phyloP scores from a whole-genome alignment of 2,329 filamentous ascomycete genomes.

The Alternaria sp. region DNA sequence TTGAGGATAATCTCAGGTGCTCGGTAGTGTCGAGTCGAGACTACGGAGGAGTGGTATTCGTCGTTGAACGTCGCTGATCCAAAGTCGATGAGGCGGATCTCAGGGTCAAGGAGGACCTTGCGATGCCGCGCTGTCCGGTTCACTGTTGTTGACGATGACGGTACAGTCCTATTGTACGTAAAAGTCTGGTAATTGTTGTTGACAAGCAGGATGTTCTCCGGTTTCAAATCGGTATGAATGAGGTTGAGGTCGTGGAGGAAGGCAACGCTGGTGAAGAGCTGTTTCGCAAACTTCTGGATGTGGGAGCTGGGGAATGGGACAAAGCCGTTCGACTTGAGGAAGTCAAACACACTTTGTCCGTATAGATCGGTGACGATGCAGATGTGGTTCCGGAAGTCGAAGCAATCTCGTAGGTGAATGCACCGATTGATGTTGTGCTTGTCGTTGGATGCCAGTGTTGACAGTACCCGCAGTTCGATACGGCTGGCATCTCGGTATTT shows the following conservation, averaged over 20 bases:
- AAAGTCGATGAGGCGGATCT: conserved; percentile 72
- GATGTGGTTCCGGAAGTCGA: conserved; percentile 96
- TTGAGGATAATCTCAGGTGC: conserved; percentile 72
- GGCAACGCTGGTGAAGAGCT: conserved; percentile 96
- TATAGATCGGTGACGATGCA: conserved; percentile 81
- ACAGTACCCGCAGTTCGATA: conserved; percentile 91
- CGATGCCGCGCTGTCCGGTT: conserved; percentile 65
- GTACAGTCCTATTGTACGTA: conserved; percentile 71
- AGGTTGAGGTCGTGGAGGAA: conserved; percentile 97
- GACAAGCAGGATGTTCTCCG: conserved; percentile 71
- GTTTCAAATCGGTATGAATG: conserved; percentile 84
- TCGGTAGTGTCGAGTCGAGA: conserved; percentile 70
- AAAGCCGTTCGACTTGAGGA: conserved; percentile 92
- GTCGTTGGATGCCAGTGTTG: conserved; percentile 91
- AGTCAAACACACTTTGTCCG: conserved; percentile 97
- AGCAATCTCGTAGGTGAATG: conserved; percentile 95
- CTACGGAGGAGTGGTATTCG: conserved; percentile 71
- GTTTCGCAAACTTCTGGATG: conserved; percentile 94
- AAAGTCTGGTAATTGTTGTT: conserved; percentile 71
- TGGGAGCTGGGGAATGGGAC: conserved; percentile 98
- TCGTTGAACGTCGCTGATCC: conserved; percentile 72
- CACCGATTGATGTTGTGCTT: conserved; percentile 91
- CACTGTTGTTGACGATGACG: conserved; percentile 66
- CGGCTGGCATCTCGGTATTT: conserved; percentile 96
- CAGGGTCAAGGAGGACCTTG: conserved; percentile 68